Conservation (phyloP, 306 rosid genomes). For the Boehmeria nivea region DNA sequence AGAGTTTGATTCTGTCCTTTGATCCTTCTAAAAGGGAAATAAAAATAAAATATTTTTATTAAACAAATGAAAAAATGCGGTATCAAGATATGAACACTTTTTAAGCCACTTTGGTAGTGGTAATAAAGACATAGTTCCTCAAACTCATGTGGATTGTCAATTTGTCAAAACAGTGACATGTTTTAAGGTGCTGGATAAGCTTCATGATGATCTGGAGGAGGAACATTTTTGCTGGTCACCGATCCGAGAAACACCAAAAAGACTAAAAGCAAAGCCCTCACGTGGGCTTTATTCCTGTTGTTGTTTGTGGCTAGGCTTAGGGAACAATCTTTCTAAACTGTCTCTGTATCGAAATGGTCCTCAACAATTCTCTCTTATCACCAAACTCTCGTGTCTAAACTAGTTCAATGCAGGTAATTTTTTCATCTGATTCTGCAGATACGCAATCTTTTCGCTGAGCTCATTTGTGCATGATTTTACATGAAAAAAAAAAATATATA, state of each 20-base stretch:
- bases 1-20: too few species aligned
- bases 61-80: background rate
- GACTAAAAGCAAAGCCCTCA: background rate
- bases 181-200: constrained; percentile 13
- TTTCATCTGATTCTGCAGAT: background rate
- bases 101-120: constrained; percentile 10
- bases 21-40: too few species aligned
- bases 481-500: background rate
- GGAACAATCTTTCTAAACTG: constrained; percentile 3
- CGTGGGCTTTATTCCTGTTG: constrained; percentile 11
- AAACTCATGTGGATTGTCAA: constrained; percentile 10
- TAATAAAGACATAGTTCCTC: constrained; percentile 11
- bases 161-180: constrained; percentile 13
- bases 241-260: background rate
- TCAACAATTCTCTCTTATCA: constrained; percentile 3
- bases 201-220: background rate
- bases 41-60: too few species aligned
- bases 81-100: background rate
- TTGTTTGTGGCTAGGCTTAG: background rate
- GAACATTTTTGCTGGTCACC: constrained; percentile 13
- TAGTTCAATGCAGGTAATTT: constrained; percentile 3
- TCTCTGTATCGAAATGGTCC: background rate
- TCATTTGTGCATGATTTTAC: background rate
- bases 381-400: background rate
- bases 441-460: too few species aligned